Evolutionary conservation across 1,284 basidiomycete genomes (phyloP).

Genomic region (Fomes fomentarius): DNA sequence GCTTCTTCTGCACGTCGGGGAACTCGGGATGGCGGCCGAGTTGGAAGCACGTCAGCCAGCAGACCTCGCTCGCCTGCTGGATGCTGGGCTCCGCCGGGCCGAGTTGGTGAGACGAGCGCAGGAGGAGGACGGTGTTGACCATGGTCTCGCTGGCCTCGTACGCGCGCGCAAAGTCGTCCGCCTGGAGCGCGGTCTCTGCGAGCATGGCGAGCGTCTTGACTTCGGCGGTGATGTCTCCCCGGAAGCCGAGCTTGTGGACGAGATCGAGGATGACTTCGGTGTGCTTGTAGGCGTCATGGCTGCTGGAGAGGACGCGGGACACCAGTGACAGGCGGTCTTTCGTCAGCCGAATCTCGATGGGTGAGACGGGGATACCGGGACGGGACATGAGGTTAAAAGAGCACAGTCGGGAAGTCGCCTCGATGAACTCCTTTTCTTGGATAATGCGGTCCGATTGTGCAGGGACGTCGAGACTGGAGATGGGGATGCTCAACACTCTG

Average conservation of each 20-base stretch:
- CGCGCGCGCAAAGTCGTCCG: conserved; percentile 77
- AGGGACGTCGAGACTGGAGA: conserved; percentile 73
- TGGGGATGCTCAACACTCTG: background rate
- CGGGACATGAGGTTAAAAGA: conserved; percentile 81
- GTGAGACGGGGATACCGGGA: conserved; percentile 78
- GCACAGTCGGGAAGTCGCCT: conserved; percentile 87
- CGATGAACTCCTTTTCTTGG: conserved; percentile 88
- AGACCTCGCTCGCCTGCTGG: conserved; percentile 74
- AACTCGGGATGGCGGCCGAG: conserved; percentile 83
- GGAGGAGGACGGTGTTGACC: conserved; percentile 61
- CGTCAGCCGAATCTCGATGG: conserved; percentile 88
- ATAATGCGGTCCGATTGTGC: conserved; percentile 61
- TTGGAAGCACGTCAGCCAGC: conserved; percentile 87
- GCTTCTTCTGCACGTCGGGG: conserved; percentile 64
- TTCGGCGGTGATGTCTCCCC: conserved; percentile 68
- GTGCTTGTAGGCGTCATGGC: conserved; percentile 86
- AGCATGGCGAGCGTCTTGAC: conserved; percentile 88
- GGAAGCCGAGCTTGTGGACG: conserved; percentile 83
- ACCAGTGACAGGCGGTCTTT: conserved; percentile 85
- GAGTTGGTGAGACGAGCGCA: conserved; percentile 41
- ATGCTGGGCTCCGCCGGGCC: conserved; percentile 48
- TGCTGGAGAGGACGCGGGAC: conserved; percentile 79
- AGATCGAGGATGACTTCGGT: conserved; percentile 89
- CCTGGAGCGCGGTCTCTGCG: conserved; percentile 79
- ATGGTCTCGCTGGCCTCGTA: conserved; percentile 75